These are phyloP conservation scores for Myxozyma vanderwaltii DNA, from an alignment of 805 yeast species.

Conservation along the genomic window DNA sequence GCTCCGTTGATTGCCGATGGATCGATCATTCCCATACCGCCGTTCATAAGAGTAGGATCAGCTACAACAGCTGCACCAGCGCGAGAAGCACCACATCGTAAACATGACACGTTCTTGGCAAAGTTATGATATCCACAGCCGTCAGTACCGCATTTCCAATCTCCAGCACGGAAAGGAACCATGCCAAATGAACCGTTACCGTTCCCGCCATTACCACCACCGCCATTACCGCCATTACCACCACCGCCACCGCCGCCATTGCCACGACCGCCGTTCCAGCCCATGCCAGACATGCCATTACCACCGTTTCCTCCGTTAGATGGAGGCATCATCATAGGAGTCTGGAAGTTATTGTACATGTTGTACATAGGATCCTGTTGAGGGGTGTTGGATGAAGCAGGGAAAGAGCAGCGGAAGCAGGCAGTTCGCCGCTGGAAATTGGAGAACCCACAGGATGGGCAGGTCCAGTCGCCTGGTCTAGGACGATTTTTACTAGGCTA, in stretches of 20 bases:
- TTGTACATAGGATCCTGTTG: slow-evolving; percentile 59
- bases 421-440: slow-evolving; percentile 93
- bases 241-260: slow-evolving; percentile 26
- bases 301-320: slow-evolving; percentile 28
- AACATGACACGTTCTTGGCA: slow-evolving; percentile 84
- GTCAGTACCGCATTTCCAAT: slow-evolving; percentile 86
- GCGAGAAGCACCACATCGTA: slow-evolving; percentile 84
- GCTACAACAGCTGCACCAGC: slow-evolving; percentile 39
- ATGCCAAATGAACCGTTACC: slow-evolving; percentile 43
- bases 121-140: slow-evolving; percentile 86
- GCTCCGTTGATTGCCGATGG: slow-evolving; percentile 22
- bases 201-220: slow-evolving; percentile 34
- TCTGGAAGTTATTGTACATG: slow-evolving; percentile 39
- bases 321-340: slow-evolving; percentile 28
- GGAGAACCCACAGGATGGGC: slow-evolving; percentile 93
- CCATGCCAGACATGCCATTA: slow-evolving; percentile 27
- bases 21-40: slow-evolving; percentile 32
- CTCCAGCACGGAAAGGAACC: slow-evolving; percentile 96
- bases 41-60: slow-evolving; percentile 34
- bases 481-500: slow-evolving; percentile 76
- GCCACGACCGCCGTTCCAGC: slow-evolving; percentile 35
- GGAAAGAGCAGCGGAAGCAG: slow-evolving; percentile 89
- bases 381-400: slow-evolving; percentile 68
- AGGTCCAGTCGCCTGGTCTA: slow-evolving; percentile 98
- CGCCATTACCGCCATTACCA: slow-evolving; percentile 26